phyloP scores from a whole-genome alignment of 2,329 filamentous ascomycete species.

The Aspergillus chevalieri region DNA sequence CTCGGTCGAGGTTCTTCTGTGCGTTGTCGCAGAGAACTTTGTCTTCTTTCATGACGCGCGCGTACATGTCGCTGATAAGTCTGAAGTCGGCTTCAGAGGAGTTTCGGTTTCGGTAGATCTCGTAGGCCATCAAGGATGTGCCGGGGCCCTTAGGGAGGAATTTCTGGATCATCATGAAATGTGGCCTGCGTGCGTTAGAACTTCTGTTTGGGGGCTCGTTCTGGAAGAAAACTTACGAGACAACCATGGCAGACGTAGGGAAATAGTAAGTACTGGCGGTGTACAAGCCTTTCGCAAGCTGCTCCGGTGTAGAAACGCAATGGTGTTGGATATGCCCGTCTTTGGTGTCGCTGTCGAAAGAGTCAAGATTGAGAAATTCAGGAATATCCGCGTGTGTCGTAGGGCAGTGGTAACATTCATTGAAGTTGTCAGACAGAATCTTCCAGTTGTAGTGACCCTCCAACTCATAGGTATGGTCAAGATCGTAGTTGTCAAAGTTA shows the following conservation, averaged over 20 bases:
- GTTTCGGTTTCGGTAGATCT: slow-evolving; percentile 58
- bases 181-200: slow-evolving; percentile 39
- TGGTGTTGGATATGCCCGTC: slow-evolving; percentile 48
- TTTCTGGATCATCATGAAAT: slow-evolving; percentile 60
- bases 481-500: slow-evolving; percentile 47
- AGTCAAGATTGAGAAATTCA: slow-evolving; percentile 51
- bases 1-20: slow-evolving; percentile 56
- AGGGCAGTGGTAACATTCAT: slow-evolving; percentile 59
- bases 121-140: slow-evolving; percentile 54
- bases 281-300: slow-evolving; percentile 43
- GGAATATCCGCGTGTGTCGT: slow-evolving; percentile 55
- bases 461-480: slow-evolving; percentile 53
- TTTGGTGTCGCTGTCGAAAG: slow-evolving; percentile 49
- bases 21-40: slow-evolving; percentile 56
- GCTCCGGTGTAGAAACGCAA: slow-evolving; percentile 43
- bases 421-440: slow-evolving; percentile 57
- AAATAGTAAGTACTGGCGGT: slow-evolving; percentile 29
- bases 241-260: slow-evolving; percentile 25
- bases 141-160: slow-evolving; percentile 52
- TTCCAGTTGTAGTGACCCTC: slow-evolving; percentile 56
- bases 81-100: slow-evolving; percentile 55
- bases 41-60: slow-evolving; percentile 59
- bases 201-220: neutral
- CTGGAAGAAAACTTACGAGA: slow-evolving; percentile 20
- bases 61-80: slow-evolving; percentile 55